Percentiles rank a stretch among this genome's conserved stretches.
These are phyloP conservation scores for Trypanosoma platydactyli DNA, from an alignment of 208 protist genomes.

Conservation along the genomic window DNA sequence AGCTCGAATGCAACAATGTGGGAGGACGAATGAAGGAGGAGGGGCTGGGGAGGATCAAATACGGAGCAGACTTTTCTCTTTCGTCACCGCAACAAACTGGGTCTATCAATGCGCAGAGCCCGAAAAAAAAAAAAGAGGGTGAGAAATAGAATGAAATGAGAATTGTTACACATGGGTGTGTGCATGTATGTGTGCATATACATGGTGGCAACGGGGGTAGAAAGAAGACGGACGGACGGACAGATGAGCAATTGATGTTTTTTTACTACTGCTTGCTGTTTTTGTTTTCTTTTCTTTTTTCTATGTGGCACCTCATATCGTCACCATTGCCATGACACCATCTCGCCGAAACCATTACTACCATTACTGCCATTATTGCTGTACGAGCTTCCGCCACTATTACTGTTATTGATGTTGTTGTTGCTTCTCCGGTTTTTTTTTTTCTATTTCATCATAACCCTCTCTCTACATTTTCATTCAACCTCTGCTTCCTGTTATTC, in stretches of 20 bases:
- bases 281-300: conserved; percentile 8
- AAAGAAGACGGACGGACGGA: too few relatives aligned
- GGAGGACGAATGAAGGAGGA: conserved; percentile 4
- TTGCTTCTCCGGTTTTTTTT: conserved; percentile 3
- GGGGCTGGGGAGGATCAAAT: not conserved
- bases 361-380: too few relatives aligned
- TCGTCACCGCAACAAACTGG: too few relatives aligned
- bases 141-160: not conserved
- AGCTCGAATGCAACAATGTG: not conserved
- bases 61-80: not conserved
- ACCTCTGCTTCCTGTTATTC: conserved; percentile 11
- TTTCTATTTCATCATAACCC: conserved; percentile 12
- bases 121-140: not conserved
- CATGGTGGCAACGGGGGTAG: not conserved
- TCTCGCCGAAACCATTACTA: too few relatives aligned
- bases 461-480: conserved; percentile 17
- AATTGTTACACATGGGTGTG: too few relatives aligned
- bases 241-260: too few relatives aligned
- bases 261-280: too few relatives aligned
- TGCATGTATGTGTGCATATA: not conserved
- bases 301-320: too few relatives aligned
- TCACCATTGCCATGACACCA: too few relatives aligned
- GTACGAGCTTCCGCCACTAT: too few relatives aligned
- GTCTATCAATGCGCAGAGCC: not conserved
- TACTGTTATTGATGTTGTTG: not conserved